These are phyloP conservation scores for Diophrys appendiculata DNA, from an alignment of 73 alveolate species.

Conservation along the genomic window DNA sequence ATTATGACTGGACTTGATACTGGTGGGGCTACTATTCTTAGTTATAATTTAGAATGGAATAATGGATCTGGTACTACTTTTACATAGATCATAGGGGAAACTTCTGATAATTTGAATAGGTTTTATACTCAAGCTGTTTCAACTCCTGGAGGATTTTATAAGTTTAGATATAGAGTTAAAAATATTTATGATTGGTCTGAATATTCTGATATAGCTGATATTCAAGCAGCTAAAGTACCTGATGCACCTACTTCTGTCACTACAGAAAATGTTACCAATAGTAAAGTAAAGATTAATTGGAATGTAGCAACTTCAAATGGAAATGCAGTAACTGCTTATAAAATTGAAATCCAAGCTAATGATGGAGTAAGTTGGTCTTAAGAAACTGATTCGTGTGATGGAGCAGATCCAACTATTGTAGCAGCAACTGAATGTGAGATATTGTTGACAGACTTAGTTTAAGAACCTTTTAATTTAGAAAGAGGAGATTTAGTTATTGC, in stretches of 20 bases:
- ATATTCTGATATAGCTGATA: constrained; percentile 15
- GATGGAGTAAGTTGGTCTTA: no score
- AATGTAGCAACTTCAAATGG: constrained; percentile 45
- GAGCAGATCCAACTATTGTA: constrained; percentile 11
- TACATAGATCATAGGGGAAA: constrained; percentile 23
- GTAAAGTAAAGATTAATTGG: constrained; percentile 33
- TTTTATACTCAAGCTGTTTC: constrained; percentile 26
- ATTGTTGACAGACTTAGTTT: constrained; percentile 14
- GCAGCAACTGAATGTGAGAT: constrained; percentile 17
- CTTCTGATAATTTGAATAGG: constrained; percentile 1
- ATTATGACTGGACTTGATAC: constrained; percentile 10
- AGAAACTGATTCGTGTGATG: constrained; percentile 33
- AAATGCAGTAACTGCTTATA: constrained; percentile 7
- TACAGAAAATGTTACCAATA: constrained; percentile 2
- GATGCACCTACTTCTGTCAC: background rate
- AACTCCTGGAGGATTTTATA: constrained; percentile 19
- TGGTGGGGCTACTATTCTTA: constrained; percentile 46
- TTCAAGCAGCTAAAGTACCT: constrained; percentile 22
- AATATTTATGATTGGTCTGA: constrained; percentile 56
- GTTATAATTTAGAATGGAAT: constrained; percentile 27
- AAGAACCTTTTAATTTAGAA: constrained; percentile 19
- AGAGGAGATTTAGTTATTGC: constrained; percentile 38
- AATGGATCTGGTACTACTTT: constrained; percentile 15
- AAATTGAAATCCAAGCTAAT: background rate
- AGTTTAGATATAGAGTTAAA: constrained; percentile 50